phyloP scores from a whole-genome alignment of 2,329 filamentous ascomycete genomes.

The Elsinoe ampelina region DNA sequence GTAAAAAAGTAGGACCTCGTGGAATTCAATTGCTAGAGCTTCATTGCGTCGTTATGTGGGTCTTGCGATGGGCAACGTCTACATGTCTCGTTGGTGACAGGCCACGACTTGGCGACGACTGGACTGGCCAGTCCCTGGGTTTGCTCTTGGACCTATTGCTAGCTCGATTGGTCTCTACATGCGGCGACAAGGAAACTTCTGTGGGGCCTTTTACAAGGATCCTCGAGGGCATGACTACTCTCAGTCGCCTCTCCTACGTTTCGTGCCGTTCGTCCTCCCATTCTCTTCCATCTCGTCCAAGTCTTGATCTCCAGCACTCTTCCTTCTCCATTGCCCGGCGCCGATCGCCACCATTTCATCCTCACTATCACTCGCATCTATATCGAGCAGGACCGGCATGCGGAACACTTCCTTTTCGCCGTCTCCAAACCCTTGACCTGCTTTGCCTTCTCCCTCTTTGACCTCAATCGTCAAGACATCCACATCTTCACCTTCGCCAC shows the following conservation, averaged over 20 bases:
- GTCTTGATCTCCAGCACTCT: conserved; percentile 63
- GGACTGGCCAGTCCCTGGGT: too few relatives aligned
- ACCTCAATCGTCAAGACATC: conserved; percentile 73
- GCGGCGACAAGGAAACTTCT: too few relatives aligned
- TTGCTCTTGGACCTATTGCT: too few relatives aligned
- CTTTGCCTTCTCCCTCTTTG: conserved; percentile 23
- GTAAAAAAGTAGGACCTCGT: not conserved
- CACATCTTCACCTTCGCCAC: conserved; percentile 86
- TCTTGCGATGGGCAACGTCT: too few relatives aligned
- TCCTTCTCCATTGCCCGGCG: conserved; percentile 74
- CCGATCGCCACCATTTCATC: conserved; percentile 67
- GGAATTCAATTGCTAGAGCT: too few relatives aligned
- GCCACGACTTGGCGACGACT: too few relatives aligned
- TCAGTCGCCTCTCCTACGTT: conserved; percentile 1
- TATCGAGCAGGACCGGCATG: conserved; percentile 88
- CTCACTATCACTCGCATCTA: conserved; percentile 90
- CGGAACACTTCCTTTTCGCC: conserved; percentile 53
- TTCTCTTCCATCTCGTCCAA: conserved; percentile 53
- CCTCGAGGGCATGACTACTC: not conserved
- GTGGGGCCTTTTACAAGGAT: too few relatives aligned
- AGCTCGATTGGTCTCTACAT: too few relatives aligned
- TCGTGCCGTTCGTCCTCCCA: not conserved
- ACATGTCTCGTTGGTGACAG: too few relatives aligned
- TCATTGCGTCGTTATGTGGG: too few relatives aligned
- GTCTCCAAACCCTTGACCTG: conserved; percentile 44